Conservation (phyloP, 768 basidiomycete species). For the Auricularia auricula-judae region DNA sequence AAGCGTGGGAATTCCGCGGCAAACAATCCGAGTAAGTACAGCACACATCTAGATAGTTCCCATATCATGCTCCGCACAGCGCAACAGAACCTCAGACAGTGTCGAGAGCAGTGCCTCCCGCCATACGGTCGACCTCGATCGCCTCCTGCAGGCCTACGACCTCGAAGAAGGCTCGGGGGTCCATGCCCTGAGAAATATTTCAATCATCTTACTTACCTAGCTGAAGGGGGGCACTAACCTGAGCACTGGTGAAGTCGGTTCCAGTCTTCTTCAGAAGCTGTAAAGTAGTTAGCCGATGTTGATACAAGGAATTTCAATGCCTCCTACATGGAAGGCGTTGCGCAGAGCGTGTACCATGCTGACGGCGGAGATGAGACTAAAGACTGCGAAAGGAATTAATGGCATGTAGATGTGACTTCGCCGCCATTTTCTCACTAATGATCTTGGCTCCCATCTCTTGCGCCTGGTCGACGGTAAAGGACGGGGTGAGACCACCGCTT, state of each 20-base stretch:
- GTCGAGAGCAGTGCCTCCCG: constrained; percentile 31
- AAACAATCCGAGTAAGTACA: not conserved
- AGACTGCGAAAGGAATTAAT: constrained; percentile 31
- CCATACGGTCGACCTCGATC: constrained; percentile 40
- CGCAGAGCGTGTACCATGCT: constrained; percentile 70
- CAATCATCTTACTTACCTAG: not conserved
- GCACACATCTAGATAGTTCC: not conserved
- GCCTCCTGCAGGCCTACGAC: constrained; percentile 57
- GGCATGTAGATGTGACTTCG: not conserved
- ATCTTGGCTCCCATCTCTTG: constrained; percentile 64
- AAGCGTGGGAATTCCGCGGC: no score
- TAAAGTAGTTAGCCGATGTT: constrained; percentile 19
- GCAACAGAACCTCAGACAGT: not conserved
- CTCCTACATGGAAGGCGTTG: constrained; percentile 28
- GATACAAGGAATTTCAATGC: not conserved
- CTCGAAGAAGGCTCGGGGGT: constrained; percentile 67
- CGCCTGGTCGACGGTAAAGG: constrained; percentile 59
- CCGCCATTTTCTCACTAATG: constrained; percentile 29
- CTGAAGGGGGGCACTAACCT: not conserved
- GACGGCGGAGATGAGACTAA: constrained; percentile 66
- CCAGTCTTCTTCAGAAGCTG: constrained; percentile 65
- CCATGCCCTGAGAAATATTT: constrained; percentile 39
- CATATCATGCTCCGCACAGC: not conserved
- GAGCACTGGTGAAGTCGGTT: constrained; percentile 49
- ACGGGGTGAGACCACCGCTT: constrained; percentile 65